Evolutionary conservation across 192 early-diverging fungal genomes (phyloP).

Genomic region (Pilaira anomala): DNA sequence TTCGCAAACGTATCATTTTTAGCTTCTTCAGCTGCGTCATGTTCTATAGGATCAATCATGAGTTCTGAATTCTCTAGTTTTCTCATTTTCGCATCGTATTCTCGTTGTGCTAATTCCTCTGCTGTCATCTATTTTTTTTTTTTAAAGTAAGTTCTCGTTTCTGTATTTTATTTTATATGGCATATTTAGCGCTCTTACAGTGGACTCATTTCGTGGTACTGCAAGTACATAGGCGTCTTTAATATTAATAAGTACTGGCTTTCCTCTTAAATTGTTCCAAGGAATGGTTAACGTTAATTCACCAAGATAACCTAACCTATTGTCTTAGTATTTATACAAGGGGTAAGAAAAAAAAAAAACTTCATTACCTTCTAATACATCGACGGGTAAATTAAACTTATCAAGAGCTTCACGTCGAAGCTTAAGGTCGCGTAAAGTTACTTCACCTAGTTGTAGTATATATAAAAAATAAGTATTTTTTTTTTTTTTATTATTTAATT

Average conservation of each 20-base stretch:
- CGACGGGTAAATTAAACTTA: constrained; percentile 92
- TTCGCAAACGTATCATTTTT: constrained; percentile 85
- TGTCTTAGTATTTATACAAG: constrained; percentile 3
- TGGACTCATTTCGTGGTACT: constrained; percentile 65
- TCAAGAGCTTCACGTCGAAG: constrained; percentile 88
- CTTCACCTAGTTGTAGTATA: constrained; percentile 74
- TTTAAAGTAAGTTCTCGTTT: neutral
- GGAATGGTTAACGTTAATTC: constrained; percentile 91
- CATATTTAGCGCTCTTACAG: constrained; percentile 39
- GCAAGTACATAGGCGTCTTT: constrained; percentile 89
- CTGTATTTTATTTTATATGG: neutral
- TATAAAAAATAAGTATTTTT: neutral
- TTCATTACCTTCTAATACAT: constrained; percentile 73
- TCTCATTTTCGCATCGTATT: constrained; percentile 77
- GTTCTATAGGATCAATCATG: constrained; percentile 33
- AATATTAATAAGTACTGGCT: constrained; percentile 86
- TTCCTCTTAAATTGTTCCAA: constrained; percentile 94
- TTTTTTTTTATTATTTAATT: neutral
- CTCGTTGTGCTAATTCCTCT: constrained; percentile 72
- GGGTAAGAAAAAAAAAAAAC: constrained; percentile 2
- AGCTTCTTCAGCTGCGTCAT: constrained; percentile 19
- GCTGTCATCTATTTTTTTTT: constrained; percentile 77
- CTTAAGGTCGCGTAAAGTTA: constrained; percentile 87
- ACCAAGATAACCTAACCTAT: constrained; percentile 79
- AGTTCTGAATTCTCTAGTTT: constrained; percentile 78